Percentiles rank a stretch among this genome's conserved stretches.
These are phyloP conservation scores for Aleurites moluccanus DNA, from an alignment of 441 rosid genomes.

Conservation along the genomic window DNA sequence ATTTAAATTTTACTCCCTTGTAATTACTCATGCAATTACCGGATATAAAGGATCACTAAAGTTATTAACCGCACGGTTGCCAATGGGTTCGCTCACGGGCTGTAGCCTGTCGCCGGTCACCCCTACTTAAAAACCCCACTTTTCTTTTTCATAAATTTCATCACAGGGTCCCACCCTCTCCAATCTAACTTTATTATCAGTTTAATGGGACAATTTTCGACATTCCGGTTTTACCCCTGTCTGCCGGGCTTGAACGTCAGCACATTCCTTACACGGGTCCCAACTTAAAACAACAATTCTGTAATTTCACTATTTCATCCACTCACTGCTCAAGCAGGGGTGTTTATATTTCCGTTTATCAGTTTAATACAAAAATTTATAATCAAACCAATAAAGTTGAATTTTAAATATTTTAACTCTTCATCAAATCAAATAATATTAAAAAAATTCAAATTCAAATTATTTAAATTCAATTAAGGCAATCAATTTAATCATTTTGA, in stretches of 20 bases:
- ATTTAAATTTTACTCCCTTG: too few relatives aligned
- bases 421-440: too few relatives aligned
- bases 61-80: constrained; percentile 17
- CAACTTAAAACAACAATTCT: not conserved
- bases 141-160: not conserved
- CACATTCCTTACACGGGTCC: not conserved
- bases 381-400: too few relatives aligned
- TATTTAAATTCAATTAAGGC: too few relatives aligned
- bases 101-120: constrained; percentile 14
- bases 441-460: too few relatives aligned
- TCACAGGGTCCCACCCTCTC: not conserved
- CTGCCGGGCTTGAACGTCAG: not conserved
- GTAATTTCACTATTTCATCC: not conserved
- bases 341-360: too few relatives aligned
- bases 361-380: too few relatives aligned
- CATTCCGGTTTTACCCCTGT: constrained; percentile 2
- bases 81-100: constrained; percentile 8
- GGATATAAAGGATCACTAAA: constrained; percentile 10
- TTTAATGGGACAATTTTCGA: not conserved
- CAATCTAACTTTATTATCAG: not conserved
- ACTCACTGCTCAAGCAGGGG: too few relatives aligned
- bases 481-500: too few relatives aligned
- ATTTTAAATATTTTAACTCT: too few relatives aligned
- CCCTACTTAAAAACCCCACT: too few relatives aligned
- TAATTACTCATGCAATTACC: constrained; percentile 12